These are phyloP conservation scores for Monosporascus sp. DNA, from an alignment of 2,329 filamentous ascomycete species.

Conservation along the genomic window DNA sequence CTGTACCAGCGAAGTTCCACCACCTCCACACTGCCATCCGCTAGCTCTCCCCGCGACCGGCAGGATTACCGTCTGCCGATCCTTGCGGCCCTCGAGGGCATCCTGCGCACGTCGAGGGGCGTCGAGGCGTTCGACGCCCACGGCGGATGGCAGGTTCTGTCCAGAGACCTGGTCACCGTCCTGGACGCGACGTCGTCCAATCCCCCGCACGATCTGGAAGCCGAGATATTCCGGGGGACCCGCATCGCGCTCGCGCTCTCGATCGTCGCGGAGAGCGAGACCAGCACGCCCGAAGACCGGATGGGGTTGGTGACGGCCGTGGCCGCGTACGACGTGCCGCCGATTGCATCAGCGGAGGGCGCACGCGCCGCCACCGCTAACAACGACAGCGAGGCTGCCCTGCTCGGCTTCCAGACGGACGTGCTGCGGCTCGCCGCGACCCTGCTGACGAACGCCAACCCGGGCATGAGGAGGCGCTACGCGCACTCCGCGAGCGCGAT, in stretches of 20 bases:
- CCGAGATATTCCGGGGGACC: slow-evolving; percentile 41
- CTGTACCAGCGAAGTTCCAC: slow-evolving; percentile 42
- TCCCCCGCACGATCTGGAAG: slow-evolving; percentile 6
- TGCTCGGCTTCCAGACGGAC: slow-evolving; percentile 47
- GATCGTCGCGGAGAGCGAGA: slow-evolving; percentile 42
- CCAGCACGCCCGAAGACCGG: slow-evolving; percentile 47
- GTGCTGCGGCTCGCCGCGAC: slow-evolving; percentile 50
- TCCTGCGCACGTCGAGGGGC: slow-evolving; percentile 44
- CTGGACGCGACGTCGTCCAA: slow-evolving; percentile 28
- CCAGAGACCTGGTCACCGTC: slow-evolving; percentile 42
- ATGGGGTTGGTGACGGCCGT: slow-evolving; percentile 48
- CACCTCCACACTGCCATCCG: background rate
- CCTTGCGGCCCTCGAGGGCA: slow-evolving; percentile 54
- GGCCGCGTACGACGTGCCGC: slow-evolving; percentile 41
- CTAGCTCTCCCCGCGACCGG: slow-evolving; percentile 8
- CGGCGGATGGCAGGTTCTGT: slow-evolving; percentile 48
- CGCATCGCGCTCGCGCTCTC: slow-evolving; percentile 53
- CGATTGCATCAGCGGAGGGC: slow-evolving; percentile 12
- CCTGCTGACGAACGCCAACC: slow-evolving; percentile 41
- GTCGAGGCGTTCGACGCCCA: slow-evolving; percentile 42
- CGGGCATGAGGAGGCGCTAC: slow-evolving; percentile 45
- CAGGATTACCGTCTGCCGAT: slow-evolving; percentile 53
- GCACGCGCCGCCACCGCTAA: background rate
- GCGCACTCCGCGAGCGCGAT: slow-evolving; percentile 46
- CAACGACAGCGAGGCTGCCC: slow-evolving; percentile 1